Evolutionary conservation across 2,329 filamentous ascomycete genomes (phyloP).

Genomic region (Fusarium poae): DNA sequence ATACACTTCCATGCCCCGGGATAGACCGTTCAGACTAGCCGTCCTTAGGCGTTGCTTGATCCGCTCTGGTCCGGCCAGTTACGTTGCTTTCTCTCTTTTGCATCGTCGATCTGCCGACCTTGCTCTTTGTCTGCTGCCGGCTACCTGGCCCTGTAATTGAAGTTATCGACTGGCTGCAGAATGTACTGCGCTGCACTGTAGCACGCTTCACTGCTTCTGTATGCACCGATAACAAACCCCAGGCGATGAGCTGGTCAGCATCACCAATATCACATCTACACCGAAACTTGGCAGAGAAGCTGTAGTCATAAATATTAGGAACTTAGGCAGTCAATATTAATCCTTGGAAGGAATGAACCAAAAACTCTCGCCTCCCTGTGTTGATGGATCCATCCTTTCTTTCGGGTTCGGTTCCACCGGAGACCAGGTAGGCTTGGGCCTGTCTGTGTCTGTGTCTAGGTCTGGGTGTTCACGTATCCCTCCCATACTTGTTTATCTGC

Average conservation of each 20-base stretch:
- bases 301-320: background rate
- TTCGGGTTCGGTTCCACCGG: slow-evolving; percentile 22
- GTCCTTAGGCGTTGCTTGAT: slow-evolving; percentile 31
- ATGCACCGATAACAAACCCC: slow-evolving; percentile 6
- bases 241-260: slow-evolving; percentile 22
- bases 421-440: slow-evolving; percentile 7
- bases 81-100: slow-evolving; percentile 20
- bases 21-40: slow-evolving; percentile 40
- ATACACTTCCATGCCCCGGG: slow-evolving; percentile 26
- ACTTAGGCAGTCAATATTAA: background rate
- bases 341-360: slow-evolving; percentile 30
- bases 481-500: slow-evolving; percentile 9
- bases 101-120: slow-evolving; percentile 44
- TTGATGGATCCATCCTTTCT: slow-evolving; percentile 20
- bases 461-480: background rate
- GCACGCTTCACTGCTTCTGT: background rate
- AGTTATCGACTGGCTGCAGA: slow-evolving; percentile 19
- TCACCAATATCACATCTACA: slow-evolving; percentile 14
- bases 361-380: slow-evolving; percentile 19
- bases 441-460: slow-evolving; percentile 4
- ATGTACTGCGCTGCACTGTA: background rate
- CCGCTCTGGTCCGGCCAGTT: slow-evolving; percentile 21
- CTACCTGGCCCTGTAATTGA: slow-evolving; percentile 2
- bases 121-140: slow-evolving; percentile 16
- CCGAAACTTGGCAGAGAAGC: slow-evolving; percentile 11